Base-by-base conservation (phyloP, 1,139 yeast genomes). In the Kluyveromyces sp. region DNA sequence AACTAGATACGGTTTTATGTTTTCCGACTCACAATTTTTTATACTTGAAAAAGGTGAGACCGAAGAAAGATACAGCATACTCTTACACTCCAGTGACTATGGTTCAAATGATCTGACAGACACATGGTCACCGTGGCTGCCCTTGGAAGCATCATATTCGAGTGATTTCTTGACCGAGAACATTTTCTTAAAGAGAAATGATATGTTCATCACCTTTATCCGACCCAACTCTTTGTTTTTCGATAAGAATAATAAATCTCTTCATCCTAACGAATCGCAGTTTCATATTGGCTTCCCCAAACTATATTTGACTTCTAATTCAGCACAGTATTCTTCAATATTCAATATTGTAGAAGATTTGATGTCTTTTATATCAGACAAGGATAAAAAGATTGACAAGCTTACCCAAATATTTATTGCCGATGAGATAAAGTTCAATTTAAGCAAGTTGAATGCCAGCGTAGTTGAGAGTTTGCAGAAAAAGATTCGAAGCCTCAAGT, bases 41-140 rank as follows among this genome's bases (percentile, higher is more conserved):
- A 84, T 82, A 0, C 66, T 87, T 44, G 70, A 75, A 56, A 66
- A 72, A 59, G 60, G 73, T 49, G 68, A 68, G 33, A 63, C 74
- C 11, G 37, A 65, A 8, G 65, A 61, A 4, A 65, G 68, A 7
- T 62, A 67, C 4, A 64, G 68, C 39, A 58, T 64, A 28, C 60
- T 73, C n/a, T 71, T 72, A 51, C 62, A 67, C 38, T 52, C 52
- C 26, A 54, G 57, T 41, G 63, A 61, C 12, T 70, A 67, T 48
- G 73, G 73, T 3, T 56, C 62, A 40, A 63, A 63, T 26, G 62
- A 58, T 6, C 56, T 61, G 26, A 49, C 59, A 11, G 52, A 54
- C 3, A 48, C 49, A 26, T 84, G 95, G 95, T 92, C 94, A 0
- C 94, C 95, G 0, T 80, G 87, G 84, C 65, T 85, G 17, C 83